Evolutionary conservation across 192 early-diverging fungal genomes (phyloP).

Genomic region (Rhizophagus sp.): DNA sequence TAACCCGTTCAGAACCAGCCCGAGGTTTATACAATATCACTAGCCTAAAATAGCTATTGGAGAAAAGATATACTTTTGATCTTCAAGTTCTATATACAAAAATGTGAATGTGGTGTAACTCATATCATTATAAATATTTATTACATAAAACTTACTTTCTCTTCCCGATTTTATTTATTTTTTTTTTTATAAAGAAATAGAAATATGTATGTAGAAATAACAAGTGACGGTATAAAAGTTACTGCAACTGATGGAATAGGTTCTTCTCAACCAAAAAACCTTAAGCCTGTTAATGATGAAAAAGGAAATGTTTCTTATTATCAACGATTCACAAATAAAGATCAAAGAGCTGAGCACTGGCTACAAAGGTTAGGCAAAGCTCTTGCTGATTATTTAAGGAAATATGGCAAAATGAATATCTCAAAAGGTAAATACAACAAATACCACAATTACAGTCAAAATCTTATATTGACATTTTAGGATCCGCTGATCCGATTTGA

Average conservation of each 20-base stretch:
- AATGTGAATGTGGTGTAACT: too few relatives aligned
- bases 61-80: too few relatives aligned
- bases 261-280: neutral
- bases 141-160: too few relatives aligned
- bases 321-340: neutral
- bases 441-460: neutral
- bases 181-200: neutral
- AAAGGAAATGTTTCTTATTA: constrained; percentile 5
- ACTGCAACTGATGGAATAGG: neutral
- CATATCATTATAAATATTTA: too few relatives aligned
- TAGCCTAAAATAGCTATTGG: too few relatives aligned
- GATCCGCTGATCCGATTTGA: too few relatives aligned
- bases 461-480: too few relatives aligned
- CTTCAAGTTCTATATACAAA: too few relatives aligned
- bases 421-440: neutral
- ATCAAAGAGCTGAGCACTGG: neutral
- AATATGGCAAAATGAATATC: neutral
- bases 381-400: neutral
- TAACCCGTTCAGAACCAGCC: too few relatives aligned
- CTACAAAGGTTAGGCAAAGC: neutral
- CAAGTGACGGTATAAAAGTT: neutral
- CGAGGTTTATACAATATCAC: too few relatives aligned
- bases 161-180: too few relatives aligned
- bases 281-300: neutral
- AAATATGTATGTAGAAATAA: neutral